These are phyloP conservation scores for Zymoseptoria pseudotritici DNA, from an alignment of 2,329 filamentous ascomycete genomes.

Conservation along the genomic window DNA sequence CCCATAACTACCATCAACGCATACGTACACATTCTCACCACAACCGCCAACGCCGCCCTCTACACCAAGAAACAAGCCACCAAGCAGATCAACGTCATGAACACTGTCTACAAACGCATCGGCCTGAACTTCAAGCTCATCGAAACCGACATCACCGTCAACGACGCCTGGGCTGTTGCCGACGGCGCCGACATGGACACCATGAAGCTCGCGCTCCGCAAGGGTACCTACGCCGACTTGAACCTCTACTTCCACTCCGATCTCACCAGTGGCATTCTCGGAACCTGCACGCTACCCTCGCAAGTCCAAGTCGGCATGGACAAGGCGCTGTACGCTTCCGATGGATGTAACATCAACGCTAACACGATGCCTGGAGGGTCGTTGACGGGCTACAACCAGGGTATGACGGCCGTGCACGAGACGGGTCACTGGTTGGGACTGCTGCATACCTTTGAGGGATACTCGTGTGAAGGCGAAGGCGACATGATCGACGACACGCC, in stretches of 20 bases:
- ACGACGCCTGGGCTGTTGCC: conserved; percentile 48
- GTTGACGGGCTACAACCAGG: conserved; percentile 43
- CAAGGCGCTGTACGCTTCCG: conserved; percentile 37
- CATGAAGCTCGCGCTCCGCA: conserved; percentile 48
- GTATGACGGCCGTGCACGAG: conserved; percentile 43
- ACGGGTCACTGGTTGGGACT: conserved; percentile 43
- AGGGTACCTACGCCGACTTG: conserved; percentile 47
- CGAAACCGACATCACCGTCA: conserved; percentile 44
- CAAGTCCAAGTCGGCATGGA: conserved; percentile 30
- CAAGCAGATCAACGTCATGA: conserved; percentile 34
- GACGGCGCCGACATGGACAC: conserved; percentile 39
- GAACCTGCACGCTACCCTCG: conserved; percentile 46
- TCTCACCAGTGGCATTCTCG: conserved; percentile 42
- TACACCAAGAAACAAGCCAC: conserved; percentile 37
- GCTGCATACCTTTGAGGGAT: conserved; percentile 42
- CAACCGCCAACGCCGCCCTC: conserved; percentile 27
- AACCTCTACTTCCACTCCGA: conserved; percentile 56
- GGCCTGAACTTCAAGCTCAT: conserved; percentile 45
- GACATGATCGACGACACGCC: conserved; percentile 41
- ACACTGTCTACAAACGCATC: conserved; percentile 42
- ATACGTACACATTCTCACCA: conserved; percentile 42
- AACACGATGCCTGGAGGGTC: conserved; percentile 48
- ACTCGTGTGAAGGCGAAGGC: conserved; percentile 37
- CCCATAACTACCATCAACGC: conserved; percentile 32
- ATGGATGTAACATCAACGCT: conserved; percentile 53